Conservation (phyloP, 345 rosid species). For the Salix purpurea region DNA sequence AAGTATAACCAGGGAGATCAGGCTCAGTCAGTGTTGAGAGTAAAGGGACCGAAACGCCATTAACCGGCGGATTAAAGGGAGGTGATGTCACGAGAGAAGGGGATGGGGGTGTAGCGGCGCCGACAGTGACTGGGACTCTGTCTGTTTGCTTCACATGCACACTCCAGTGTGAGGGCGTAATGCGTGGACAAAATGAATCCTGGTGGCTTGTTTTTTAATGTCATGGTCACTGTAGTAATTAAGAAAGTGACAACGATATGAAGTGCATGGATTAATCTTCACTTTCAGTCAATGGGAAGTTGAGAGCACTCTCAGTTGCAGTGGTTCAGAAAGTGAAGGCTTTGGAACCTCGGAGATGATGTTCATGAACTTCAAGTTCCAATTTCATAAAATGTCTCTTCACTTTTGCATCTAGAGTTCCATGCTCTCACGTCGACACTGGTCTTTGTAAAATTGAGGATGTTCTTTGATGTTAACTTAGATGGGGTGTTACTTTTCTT, state of each 20-base stretch:
- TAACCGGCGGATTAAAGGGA: background rate
- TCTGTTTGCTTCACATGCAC: conserved; percentile 17
- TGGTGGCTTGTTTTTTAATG: background rate
- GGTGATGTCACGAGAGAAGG: background rate
- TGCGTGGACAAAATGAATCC: background rate
- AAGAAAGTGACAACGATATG: background rate
- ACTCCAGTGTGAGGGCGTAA: background rate
- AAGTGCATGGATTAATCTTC: background rate
- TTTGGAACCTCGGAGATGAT: no score
- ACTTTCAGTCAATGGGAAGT: background rate
- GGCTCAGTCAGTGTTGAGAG: background rate
- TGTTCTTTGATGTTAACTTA: no score
- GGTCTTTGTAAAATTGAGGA: no score
- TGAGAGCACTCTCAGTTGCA: background rate
- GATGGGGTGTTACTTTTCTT: rapidly evolving
- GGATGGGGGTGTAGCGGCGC: conserved; percentile 5
- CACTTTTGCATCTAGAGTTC: background rate
- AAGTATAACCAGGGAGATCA: background rate
- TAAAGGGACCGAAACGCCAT: background rate
- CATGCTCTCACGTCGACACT: background rate
- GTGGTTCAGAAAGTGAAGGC: background rate
- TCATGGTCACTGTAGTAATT: background rate
- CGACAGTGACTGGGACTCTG: conserved; percentile 2
- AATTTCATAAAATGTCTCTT: no score
- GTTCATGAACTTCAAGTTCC: no score